Conservation (phyloP, 495 filamentous ascomycete genomes). For the Aspergillus wentii region DNA sequence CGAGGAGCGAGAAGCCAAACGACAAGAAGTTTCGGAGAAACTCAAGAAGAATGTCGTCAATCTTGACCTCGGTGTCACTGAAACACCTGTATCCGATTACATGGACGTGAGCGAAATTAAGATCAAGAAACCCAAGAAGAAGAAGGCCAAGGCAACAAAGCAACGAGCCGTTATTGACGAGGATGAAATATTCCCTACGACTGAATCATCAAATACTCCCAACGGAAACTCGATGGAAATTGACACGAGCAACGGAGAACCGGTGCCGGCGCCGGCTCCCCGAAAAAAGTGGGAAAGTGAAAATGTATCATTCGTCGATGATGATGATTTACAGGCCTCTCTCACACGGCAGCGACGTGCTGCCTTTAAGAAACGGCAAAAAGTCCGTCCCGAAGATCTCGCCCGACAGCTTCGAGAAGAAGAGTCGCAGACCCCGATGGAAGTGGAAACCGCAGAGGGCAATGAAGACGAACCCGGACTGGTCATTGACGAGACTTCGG, state of each 20-base stretch:
- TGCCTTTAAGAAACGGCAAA: slow-evolving; percentile 88
- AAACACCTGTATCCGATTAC: slow-evolving; percentile 75
- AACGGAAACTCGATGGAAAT: slow-evolving; percentile 69
- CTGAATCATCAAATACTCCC: slow-evolving; percentile 32
- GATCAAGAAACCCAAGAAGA: slow-evolving; percentile 90
- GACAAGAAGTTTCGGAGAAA: slow-evolving; percentile 51
- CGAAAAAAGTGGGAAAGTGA: slow-evolving; percentile 64
- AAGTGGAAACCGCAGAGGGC: slow-evolving; percentile 38
- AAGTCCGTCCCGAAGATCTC: slow-evolving; percentile 75
- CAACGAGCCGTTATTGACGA: slow-evolving; percentile 68
- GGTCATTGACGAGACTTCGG: slow-evolving; percentile 89
- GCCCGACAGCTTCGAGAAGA: slow-evolving; percentile 79
- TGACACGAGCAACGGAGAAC: slow-evolving; percentile 47
- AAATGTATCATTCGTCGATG: slow-evolving; percentile 72
- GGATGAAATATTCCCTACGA: slow-evolving; percentile 59
- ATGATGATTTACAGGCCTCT: slow-evolving; percentile 86
- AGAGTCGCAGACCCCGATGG: slow-evolving; percentile 50
- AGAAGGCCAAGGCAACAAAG: slow-evolving; percentile 73
- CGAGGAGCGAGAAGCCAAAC: slow-evolving; percentile 58
- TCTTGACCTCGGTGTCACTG: slow-evolving; percentile 60
- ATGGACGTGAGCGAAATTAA: slow-evolving; percentile 80
- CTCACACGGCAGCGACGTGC: slow-evolving; percentile 73
- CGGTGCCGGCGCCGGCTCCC: slow-evolving; percentile 24
- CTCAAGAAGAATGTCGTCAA: slow-evolving; percentile 66
- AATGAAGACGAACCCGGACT: slow-evolving; percentile 64